Evolutionary conservation across 148 eudicot genomes (phyloP).

Genomic region (Vaccinium myrtillus): DNA sequence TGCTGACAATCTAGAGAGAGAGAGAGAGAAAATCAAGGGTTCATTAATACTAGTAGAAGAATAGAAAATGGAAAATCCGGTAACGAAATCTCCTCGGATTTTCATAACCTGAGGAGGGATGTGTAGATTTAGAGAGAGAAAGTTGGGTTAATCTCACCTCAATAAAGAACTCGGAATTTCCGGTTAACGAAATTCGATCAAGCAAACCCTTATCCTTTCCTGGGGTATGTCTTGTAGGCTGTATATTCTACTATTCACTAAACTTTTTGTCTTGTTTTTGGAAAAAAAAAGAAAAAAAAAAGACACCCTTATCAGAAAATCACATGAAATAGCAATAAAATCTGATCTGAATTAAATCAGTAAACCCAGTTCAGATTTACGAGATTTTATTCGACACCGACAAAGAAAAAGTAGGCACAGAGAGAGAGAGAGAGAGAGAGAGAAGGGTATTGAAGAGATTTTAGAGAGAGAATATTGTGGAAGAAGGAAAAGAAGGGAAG

Average conservation of each 20-base stretch:
- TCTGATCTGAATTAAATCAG: slow-evolving; percentile 7
- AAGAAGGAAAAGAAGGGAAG: background rate
- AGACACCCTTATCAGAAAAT: background rate
- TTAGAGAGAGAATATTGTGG: background rate
- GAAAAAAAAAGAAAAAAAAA: no score
- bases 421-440: background rate
- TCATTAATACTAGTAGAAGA: slow-evolving; percentile 5
- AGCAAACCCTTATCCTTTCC: no score
- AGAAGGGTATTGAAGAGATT: background rate
- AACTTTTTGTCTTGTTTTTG: no score
- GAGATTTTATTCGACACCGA: background rate
- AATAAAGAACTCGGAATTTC: no score
- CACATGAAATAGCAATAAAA: background rate
- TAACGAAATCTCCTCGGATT: slow-evolving; percentile 11
- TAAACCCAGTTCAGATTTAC: slow-evolving; percentile 3
- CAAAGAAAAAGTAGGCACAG: background rate
- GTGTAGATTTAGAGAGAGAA: slow-evolving; percentile 4
- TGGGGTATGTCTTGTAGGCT: no score
- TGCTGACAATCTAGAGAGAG: slow-evolving; percentile 16
- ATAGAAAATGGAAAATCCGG: background rate
- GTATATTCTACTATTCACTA: no score
- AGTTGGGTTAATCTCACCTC: background rate
- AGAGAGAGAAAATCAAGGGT: background rate
- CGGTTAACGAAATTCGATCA: no score
- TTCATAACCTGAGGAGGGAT: background rate